phyloP scores from a whole-genome alignment of 192 early-diverging fungal species.

The Globomyces pollinis-pini region DNA sequence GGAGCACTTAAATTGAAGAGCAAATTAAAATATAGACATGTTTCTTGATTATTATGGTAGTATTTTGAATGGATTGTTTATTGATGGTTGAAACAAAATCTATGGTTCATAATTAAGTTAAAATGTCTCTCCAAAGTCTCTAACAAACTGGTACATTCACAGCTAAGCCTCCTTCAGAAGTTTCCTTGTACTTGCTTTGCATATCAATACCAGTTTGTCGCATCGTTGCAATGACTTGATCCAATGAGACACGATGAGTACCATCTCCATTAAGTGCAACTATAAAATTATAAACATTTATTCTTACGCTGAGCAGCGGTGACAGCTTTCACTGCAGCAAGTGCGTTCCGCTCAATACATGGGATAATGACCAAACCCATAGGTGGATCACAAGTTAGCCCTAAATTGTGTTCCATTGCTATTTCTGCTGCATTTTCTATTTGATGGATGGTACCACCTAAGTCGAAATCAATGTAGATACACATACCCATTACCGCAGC shows the following conservation, averaged over 20 bases:
- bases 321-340: conserved; percentile 92
- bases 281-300: too few relatives aligned
- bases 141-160: conserved; percentile 59
- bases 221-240: conserved; percentile 95
- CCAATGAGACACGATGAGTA: conserved; percentile 79
- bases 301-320: conserved; percentile 96
- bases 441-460: conserved; percentile 68
- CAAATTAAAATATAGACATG: neutral
- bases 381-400: conserved; percentile 66
- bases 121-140: neutral
- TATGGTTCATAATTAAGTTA: neutral
- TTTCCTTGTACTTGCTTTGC: conserved; percentile 97
- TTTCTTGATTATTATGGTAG: neutral
- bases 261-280: conserved; percentile 92
- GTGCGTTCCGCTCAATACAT: conserved; percentile 91
- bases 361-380: conserved; percentile 91
- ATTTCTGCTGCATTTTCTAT: conserved; percentile 96
- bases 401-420: conserved; percentile 67
- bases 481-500: conserved; percentile 96
- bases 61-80: neutral
- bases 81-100: neutral
- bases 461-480: too few relatives aligned
- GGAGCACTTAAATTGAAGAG: neutral
- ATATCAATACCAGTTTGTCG: conserved; percentile 77
- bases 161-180: conserved; percentile 84